Conservation (phyloP, 768 basidiomycete species). For the Amanita molliuscula region DNA sequence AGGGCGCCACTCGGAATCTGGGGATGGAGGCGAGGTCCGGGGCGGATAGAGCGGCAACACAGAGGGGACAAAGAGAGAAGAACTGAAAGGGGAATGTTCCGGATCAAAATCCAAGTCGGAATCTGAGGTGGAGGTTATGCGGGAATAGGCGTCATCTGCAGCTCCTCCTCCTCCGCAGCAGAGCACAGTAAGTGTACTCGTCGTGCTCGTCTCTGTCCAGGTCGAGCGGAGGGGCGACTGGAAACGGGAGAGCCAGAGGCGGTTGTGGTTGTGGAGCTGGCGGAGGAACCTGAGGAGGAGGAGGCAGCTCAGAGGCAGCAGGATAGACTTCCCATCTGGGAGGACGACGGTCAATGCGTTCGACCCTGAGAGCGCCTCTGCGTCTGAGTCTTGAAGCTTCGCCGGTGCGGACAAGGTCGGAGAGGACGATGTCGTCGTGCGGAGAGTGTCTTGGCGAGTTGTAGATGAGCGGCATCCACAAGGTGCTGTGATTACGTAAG, state of each 20-base stretch:
- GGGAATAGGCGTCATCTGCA: slow-evolving; percentile 1
- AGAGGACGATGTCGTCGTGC: slow-evolving; percentile 54
- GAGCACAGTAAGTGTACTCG: slow-evolving; percentile 17
- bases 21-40: slow-evolving; percentile 12
- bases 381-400: slow-evolving; percentile 68
- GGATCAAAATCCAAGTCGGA: background rate
- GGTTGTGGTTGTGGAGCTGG: background rate
- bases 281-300: background rate
- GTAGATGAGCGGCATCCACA: background rate
- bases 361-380: slow-evolving; percentile 61
- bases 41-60: slow-evolving; percentile 26
- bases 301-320: background rate
- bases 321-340: slow-evolving; percentile 3
- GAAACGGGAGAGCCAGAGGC: background rate
- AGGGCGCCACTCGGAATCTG: slow-evolving; percentile 12
- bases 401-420: slow-evolving; percentile 58
- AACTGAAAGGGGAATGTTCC: slow-evolving; percentile 15
- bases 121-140: slow-evolving; percentile 8
- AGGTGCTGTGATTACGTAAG: background rate
- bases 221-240: slow-evolving; percentile 2
- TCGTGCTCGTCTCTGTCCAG: slow-evolving; percentile 10
- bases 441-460: background rate
- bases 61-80: slow-evolving; percentile 14
- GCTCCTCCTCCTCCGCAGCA: slow-evolving; percentile 16
- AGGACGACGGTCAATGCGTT: slow-evolving; percentile 17